Conservation (phyloP, 768 basidiomycete species). For the Cystofilobasidium macerans region DNA sequence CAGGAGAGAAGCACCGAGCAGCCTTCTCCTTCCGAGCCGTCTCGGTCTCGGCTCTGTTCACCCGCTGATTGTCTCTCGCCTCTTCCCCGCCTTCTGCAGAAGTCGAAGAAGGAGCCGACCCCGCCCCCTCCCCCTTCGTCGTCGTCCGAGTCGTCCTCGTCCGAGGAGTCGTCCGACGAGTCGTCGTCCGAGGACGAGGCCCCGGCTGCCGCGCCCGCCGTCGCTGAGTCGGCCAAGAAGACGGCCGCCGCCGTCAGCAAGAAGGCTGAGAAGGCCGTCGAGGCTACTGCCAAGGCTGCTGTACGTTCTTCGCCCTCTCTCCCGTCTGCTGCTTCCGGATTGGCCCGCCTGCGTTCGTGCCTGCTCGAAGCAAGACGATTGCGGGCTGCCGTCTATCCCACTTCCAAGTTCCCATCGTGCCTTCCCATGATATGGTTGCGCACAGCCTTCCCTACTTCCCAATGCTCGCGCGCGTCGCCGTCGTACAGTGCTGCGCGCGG, state of each 20-base stretch:
- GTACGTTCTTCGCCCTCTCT: neutral
- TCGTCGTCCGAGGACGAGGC: slow-evolving; percentile 30
- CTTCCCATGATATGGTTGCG: no score
- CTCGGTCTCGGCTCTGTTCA: neutral
- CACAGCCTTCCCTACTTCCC: no score
- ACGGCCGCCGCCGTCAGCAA: slow-evolving; percentile 22
- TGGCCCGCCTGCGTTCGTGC: no score
- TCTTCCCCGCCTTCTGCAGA: neutral
- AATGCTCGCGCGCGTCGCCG: no score
- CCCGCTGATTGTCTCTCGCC: neutral
- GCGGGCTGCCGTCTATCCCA: no score
- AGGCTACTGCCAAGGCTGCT: slow-evolving; percentile 20
- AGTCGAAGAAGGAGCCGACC: slow-evolving; percentile 26
- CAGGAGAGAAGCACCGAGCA: neutral
- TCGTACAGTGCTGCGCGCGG: no score
- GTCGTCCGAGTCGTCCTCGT: slow-evolving; percentile 17
- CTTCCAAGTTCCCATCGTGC: no score
- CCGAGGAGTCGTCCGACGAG: slow-evolving; percentile 42
- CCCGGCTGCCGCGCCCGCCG: slow-evolving; percentile 35
- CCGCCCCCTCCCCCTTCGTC: slow-evolving; percentile 14
- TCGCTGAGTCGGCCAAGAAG: slow-evolving; percentile 38
- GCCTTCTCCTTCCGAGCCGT: neutral
- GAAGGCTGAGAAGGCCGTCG: slow-evolving; percentile 39
- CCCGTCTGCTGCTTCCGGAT: no score
- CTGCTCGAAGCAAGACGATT: no score